A percentile compares a stretch with the other conserved stretches of the same genome.
Evolutionary conservation across 1,284 basidiomycete genomes (phyloP).

Genomic region (Leucoagaricus sp.): DNA sequence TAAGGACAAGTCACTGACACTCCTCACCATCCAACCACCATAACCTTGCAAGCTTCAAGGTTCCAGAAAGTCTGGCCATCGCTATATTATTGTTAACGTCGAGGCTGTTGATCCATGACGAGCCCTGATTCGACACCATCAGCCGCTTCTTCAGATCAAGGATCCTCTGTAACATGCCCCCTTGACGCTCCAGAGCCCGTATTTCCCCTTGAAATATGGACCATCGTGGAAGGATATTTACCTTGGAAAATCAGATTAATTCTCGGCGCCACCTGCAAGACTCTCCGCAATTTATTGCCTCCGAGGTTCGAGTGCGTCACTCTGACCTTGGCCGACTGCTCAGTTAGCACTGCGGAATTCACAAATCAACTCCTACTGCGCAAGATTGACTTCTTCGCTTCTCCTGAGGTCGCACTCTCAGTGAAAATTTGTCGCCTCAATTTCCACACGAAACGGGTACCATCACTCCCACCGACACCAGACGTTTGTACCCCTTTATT

Average conservation of each 20-base stretch:
- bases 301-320: constrained; percentile 5
- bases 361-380: constrained; percentile 1
- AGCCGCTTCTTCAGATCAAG: neutral
- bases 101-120: neutral
- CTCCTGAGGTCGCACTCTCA: neutral
- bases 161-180: neutral
- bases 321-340: constrained; percentile 3
- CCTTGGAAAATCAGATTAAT: neutral
- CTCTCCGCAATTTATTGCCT: neutral
- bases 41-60: neutral
- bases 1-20: constrained; percentile 2
- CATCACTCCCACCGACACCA: constrained; percentile 1
- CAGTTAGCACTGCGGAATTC: neutral
- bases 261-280: constrained; percentile 3
- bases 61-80: neutral
- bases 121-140: neutral
- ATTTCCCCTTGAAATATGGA: constrained; percentile 12
- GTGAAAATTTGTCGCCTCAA: constrained; percentile 2
- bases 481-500: constrained; percentile 1
- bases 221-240: constrained; percentile 1
- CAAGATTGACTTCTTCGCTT: constrained; percentile 8
- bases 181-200: neutral
- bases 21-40: neutral
- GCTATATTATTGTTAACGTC: neutral
- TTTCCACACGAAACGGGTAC: neutral